Base-by-base conservation (phyloP, 2,329 filamentous ascomycete species). In the Scedosporium aurantiacum region DNA sequence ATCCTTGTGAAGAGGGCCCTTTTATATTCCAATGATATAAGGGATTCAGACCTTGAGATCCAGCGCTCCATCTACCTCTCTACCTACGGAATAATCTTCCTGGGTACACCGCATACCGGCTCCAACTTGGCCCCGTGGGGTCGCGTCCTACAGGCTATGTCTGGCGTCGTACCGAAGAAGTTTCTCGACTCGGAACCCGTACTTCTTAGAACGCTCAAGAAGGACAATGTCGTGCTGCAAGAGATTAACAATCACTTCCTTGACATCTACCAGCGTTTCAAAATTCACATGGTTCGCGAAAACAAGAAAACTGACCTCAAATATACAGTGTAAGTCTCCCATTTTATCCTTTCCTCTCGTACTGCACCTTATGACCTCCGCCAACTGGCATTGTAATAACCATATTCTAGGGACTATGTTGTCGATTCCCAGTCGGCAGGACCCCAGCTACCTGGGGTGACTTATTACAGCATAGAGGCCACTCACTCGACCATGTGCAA, bases 241-340 rank as follows among this genome's bases (percentile, higher is more conserved):
- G 86, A 87, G 63, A 90, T 92, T 71, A 91, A 89, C 70, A 82
- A 78, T 59, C 80, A 86, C 62, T 92, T 92, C 66, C 77, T 86
- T 18, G 85, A 90, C 59, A 84, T 91, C 28, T 85, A 89, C 64
- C 81, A 84, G 62, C 79, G 84, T 1, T 91, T 89, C 68, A 81
- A 84, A 65, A 84, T 91, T 58, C 88, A 88, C 67, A 90, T 91
- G 80, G 89, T 85, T 43, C 87, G 91, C 61, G 89, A 92, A 69
- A 86, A 85, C 55, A 83, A 86, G 66, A 87, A 86, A 64, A 89
- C 87, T 0, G 83, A 90, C 64, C 67, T 91, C 41, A 86, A 82
- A 66, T 84, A 83, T 2, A 83, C 83, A 0, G 84, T 75, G 74
- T 76, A 67, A 55, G 74, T 67, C n/a, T 45, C 50, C 8, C 16